phyloP scores from a whole-genome alignment of 257 asterid species.

The Paraleonurus japonicus region DNA sequence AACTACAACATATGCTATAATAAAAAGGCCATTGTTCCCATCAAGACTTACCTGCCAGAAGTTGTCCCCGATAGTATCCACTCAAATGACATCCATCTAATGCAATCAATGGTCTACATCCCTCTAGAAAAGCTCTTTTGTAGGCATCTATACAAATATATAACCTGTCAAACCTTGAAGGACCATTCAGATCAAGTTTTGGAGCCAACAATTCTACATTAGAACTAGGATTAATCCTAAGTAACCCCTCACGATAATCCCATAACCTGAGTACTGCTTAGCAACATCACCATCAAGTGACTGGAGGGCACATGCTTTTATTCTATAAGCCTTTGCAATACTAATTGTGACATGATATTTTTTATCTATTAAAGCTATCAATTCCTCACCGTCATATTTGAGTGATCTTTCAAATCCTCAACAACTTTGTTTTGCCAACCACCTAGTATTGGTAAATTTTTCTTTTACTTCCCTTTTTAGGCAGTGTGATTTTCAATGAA shows the following conservation, averaged over 20 bases:
- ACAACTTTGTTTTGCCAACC: background rate
- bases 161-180: background rate
- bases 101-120: conserved; percentile 8
- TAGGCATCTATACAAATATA: conserved; percentile 8
- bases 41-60: background rate
- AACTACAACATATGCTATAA: background rate
- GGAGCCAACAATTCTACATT: background rate
- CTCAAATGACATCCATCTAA: conserved; percentile 6
- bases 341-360: conserved; percentile 8
- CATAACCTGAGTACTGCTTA: background rate
- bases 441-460: background rate
- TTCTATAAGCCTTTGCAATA: background rate
- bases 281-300: background rate
- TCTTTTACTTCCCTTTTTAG: background rate
- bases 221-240: conserved; percentile 8
- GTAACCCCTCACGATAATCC: background rate
- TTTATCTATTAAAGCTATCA: background rate
- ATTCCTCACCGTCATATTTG: conserved; percentile 5
- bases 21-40: background rate
- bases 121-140: background rate
- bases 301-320: background rate
- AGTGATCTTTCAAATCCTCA: background rate
- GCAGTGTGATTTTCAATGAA: background rate
- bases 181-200: background rate
- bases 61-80: background rate